These are phyloP conservation scores for Chrysoporthe austroafricana DNA, from an alignment of 2,329 filamentous ascomycete species.

Conservation along the genomic window DNA sequence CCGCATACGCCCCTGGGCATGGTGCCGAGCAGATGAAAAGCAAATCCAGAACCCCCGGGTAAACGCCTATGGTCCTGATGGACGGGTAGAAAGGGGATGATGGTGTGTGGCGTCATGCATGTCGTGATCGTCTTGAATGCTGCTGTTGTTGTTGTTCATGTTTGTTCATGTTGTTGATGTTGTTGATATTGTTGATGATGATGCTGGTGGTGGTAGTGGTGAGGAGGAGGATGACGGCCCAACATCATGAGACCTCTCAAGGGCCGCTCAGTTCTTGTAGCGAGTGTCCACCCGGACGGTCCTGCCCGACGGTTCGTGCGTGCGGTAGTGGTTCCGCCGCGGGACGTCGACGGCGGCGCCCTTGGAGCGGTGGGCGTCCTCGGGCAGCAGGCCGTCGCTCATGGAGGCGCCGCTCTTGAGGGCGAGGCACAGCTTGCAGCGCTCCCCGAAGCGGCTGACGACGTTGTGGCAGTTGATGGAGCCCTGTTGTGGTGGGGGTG, in stretches of 20 bases:
- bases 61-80: too few species aligned
- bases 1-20: too few species aligned
- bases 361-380: constrained; percentile 27
- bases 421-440: constrained; percentile 41
- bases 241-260: not conserved
- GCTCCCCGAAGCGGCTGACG: constrained; percentile 42
- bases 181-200: too few species aligned
- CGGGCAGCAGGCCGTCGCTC: constrained; percentile 34
- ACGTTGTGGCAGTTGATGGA: constrained; percentile 43
- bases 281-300: constrained; percentile 23
- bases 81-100: not conserved
- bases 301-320: constrained; percentile 21
- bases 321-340: constrained; percentile 22
- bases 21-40: too few species aligned
- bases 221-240: not conserved
- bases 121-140: not conserved
- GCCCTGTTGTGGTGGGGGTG: constrained; percentile 33
- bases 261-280: constrained; percentile 9
- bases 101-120: not conserved
- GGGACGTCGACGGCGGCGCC: constrained; percentile 24
- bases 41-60: too few species aligned
- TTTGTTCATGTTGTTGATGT: not conserved
- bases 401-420: constrained; percentile 37
- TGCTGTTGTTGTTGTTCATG: not conserved
- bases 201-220: too few species aligned